Conservation (phyloP, 352 stramenopile species). For the Pythium insidiosum region DNA sequence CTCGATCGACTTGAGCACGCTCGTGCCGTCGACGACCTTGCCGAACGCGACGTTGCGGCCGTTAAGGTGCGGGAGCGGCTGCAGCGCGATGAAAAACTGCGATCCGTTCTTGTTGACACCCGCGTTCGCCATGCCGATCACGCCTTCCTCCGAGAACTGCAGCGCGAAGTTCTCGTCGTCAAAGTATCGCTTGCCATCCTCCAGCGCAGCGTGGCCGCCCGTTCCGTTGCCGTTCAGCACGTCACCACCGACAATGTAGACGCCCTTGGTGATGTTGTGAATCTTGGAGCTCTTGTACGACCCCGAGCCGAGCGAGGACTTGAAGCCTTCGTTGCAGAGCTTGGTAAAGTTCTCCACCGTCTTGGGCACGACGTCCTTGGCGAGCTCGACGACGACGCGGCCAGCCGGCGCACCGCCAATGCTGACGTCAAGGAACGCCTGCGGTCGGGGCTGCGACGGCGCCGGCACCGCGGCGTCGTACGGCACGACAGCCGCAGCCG, state of each 20-base stretch:
- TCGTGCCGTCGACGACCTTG: constrained; percentile 80
- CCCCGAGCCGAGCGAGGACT: constrained; percentile 48
- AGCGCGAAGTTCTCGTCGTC: constrained; percentile 85
- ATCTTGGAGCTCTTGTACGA: constrained; percentile 82
- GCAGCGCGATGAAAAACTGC: constrained; percentile 99
- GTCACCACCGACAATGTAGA: constrained; percentile 69
- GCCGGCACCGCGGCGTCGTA: constrained; percentile 66
- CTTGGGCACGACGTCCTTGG: constrained; percentile 73
- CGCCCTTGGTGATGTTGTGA: constrained; percentile 81
- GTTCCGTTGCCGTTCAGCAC: constrained; percentile 67
- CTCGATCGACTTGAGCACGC: constrained; percentile 80
- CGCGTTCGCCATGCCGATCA: constrained; percentile 96
- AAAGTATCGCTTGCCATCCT: constrained; percentile 66
- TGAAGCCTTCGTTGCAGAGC: constrained; percentile 63
- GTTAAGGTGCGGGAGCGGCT: constrained; percentile 77
- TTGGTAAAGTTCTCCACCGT: constrained; percentile 73
- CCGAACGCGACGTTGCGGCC: constrained; percentile 84
- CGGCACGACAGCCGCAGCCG: constrained; percentile 30
- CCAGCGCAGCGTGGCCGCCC: constrained; percentile 65
- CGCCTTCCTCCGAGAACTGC: constrained; percentile 76
- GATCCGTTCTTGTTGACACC: constrained; percentile 97
- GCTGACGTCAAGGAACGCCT: constrained; percentile 76
- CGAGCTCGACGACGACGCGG: constrained; percentile 75
- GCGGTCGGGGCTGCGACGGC: constrained; percentile 42
- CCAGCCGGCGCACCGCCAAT: constrained; percentile 70